Conservation (phyloP, 2,329 filamentous ascomycete genomes). For the Aspergillus pseudotamarii region DNA sequence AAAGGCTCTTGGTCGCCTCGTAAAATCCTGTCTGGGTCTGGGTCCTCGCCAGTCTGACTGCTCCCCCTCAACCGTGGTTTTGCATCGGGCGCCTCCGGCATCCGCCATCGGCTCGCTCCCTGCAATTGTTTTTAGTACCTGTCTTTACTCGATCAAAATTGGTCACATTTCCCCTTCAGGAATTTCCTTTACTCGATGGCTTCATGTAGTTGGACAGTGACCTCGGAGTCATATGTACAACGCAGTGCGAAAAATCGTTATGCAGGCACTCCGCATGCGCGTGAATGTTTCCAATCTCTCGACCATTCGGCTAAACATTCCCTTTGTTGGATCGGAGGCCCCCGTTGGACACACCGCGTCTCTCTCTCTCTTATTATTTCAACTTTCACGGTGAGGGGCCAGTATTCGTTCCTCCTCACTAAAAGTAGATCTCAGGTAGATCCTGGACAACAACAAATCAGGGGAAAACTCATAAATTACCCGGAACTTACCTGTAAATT, state of each 20-base stretch:
- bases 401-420: neutral
- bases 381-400: no score
- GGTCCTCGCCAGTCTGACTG: neutral
- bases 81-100: constrained; percentile 34
- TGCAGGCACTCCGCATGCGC: neutral
- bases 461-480: neutral
- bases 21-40: constrained; percentile 2
- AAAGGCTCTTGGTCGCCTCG: neutral
- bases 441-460: neutral
- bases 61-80: constrained; percentile 19
- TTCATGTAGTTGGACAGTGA: neutral
- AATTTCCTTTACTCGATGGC: constrained; percentile 23
- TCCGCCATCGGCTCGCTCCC: constrained; percentile 20
- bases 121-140: constrained; percentile 8
- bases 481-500: neutral
- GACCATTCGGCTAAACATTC: constrained; percentile 3
- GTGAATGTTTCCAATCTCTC: neutral
- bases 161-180: constrained; percentile 23
- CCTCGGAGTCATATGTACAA: neutral
- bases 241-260: neutral
- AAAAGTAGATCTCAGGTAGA: neutral
- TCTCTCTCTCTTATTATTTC: neutral
- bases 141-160: constrained; percentile 35
- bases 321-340: neutral
- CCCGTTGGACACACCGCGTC: neutral